Evolutionary conservation across 2,329 filamentous ascomycete genomes (phyloP).

Genomic region (Trichothecium roseum): DNA sequence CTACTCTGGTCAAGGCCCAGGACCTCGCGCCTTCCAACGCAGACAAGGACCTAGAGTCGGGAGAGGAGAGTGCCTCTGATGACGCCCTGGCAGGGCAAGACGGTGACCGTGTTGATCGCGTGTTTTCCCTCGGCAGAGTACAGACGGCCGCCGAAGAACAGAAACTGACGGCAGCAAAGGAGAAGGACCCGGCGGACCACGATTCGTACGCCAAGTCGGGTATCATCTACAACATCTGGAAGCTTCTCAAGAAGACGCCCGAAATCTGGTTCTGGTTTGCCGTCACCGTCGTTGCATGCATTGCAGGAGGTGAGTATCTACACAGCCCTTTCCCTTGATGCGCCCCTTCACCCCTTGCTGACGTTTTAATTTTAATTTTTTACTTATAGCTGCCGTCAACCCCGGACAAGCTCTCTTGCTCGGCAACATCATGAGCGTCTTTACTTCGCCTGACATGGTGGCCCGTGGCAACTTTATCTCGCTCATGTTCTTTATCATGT

Average conservation of each 20-base stretch:
- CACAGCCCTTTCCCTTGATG: too few relatives aligned
- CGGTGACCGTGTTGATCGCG: background rate
- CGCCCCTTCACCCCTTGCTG: background rate
- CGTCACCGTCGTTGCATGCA: slow-evolving; percentile 3
- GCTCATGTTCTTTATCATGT: slow-evolving; percentile 18
- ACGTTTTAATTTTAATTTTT: background rate
- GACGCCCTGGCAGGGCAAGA: background rate
- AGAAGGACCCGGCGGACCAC: slow-evolving; percentile 7
- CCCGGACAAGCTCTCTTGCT: slow-evolving; percentile 22
- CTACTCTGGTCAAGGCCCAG: slow-evolving; percentile 11
- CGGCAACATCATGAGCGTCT: slow-evolving; percentile 16
- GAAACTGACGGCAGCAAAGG: slow-evolving; percentile 1
- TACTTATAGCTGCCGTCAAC: slow-evolving; percentile 13
- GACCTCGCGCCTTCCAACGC: slow-evolving; percentile 4
- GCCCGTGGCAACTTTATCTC: slow-evolving; percentile 26
- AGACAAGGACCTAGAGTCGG: background rate
- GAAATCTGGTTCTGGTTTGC: slow-evolving; percentile 7
- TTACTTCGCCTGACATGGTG: slow-evolving; percentile 10
- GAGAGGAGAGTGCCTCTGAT: too few relatives aligned
- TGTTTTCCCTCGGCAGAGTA: background rate
- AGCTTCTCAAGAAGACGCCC: slow-evolving; percentile 5
- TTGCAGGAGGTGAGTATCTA: slow-evolving; percentile 7
- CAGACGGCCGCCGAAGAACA: slow-evolving; percentile 1
- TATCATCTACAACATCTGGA: slow-evolving; percentile 6
- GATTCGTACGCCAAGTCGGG: slow-evolving; percentile 3